A percentile compares a stretch with the other conserved stretches of the same genome.
These are phyloP conservation scores for Dendrocalamus latiflorus DNA, from an alignment of 202 grass and related monocot species.

Conservation along the genomic window DNA sequence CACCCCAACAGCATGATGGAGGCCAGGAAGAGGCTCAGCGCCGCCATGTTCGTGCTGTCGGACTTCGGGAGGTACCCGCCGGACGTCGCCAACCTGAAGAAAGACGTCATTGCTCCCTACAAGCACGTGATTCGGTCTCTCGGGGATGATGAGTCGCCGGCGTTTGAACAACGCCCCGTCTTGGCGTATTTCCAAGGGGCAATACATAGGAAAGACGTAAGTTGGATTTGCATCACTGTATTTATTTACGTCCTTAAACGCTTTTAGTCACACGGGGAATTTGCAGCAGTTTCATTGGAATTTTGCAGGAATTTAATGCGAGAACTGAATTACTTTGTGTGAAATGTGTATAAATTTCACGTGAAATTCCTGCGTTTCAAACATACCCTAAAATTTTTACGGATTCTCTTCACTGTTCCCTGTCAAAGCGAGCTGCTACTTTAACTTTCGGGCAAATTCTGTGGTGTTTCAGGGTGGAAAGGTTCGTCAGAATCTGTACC, in stretches of 20 bases:
- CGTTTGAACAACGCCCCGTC: constrained; percentile 44
- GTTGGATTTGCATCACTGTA: too few relatives aligned
- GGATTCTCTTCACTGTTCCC: neutral
- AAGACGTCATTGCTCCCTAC: constrained; percentile 85
- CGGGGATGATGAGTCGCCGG: constrained; percentile 41
- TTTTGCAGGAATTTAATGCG: too few relatives aligned
- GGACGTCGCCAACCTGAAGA: constrained; percentile 76
- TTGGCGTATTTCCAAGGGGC: constrained; percentile 70
- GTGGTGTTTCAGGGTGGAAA: constrained; percentile 55
- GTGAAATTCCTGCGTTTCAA: neutral
- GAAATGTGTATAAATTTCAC: too few relatives aligned
- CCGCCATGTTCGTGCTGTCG: constrained; percentile 71
- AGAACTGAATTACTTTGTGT: too few relatives aligned
- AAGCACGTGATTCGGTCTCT: constrained; percentile 64
- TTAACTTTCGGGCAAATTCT: neutral
- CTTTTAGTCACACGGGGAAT: too few relatives aligned
- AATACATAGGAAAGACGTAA: too few relatives aligned
- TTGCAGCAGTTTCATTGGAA: too few relatives aligned
- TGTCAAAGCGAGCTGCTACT: neutral
- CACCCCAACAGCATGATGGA: too few relatives aligned
- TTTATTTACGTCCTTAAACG: too few relatives aligned
- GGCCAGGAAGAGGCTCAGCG: constrained; percentile 50
- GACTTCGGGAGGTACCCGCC: constrained; percentile 80
- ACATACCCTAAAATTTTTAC: neutral
- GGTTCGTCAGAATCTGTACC: constrained; percentile 62